Conservation (phyloP, 805 yeast genomes). For the Wickerhamia fluorescens region DNA sequence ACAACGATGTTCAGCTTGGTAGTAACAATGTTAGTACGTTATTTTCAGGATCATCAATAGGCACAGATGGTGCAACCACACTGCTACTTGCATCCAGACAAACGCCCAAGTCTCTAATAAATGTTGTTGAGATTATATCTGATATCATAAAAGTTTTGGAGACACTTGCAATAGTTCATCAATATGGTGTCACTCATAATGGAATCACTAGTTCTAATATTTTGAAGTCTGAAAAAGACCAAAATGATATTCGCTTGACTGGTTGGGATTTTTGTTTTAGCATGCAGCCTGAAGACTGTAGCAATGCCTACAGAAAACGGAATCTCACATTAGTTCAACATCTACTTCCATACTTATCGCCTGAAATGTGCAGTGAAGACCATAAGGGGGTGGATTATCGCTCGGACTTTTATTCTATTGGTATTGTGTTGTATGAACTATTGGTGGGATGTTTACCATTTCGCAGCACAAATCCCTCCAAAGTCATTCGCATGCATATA, state of each 20-base stretch:
- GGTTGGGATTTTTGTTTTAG: slow-evolving; percentile 47
- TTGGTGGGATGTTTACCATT: slow-evolving; percentile 41
- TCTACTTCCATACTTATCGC: slow-evolving; percentile 42
- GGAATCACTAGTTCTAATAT: slow-evolving; percentile 37
- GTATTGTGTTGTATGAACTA: slow-evolving; percentile 44
- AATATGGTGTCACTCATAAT: slow-evolving; percentile 40
- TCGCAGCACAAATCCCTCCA: slow-evolving; percentile 30
- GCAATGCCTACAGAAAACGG: slow-evolving; percentile 35
- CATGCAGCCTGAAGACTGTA: slow-evolving; percentile 33
- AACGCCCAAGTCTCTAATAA: slow-evolving; percentile 12
- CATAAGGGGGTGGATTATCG: slow-evolving; percentile 36
- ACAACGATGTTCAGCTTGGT: slow-evolving; percentile 2
- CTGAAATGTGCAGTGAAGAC: slow-evolving; percentile 39
- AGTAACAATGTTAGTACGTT: too few relatives aligned
- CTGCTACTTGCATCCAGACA: neutral
- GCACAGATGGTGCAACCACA: neutral
- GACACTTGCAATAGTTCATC: slow-evolving; percentile 28
- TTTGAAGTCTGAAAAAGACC: slow-evolving; percentile 23
- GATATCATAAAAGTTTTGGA: slow-evolving; percentile 18
- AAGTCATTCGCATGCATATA: slow-evolving; percentile 34
- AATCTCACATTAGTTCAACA: slow-evolving; percentile 31
- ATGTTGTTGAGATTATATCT: slow-evolving; percentile 14
- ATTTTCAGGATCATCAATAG: slow-evolving; percentile 5
- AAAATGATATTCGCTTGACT: slow-evolving; percentile 26
- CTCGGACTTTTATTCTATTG: slow-evolving; percentile 44